phyloP scores from a whole-genome alignment of 2,329 filamentous ascomycete species.

The Exophiala mesophila region DNA sequence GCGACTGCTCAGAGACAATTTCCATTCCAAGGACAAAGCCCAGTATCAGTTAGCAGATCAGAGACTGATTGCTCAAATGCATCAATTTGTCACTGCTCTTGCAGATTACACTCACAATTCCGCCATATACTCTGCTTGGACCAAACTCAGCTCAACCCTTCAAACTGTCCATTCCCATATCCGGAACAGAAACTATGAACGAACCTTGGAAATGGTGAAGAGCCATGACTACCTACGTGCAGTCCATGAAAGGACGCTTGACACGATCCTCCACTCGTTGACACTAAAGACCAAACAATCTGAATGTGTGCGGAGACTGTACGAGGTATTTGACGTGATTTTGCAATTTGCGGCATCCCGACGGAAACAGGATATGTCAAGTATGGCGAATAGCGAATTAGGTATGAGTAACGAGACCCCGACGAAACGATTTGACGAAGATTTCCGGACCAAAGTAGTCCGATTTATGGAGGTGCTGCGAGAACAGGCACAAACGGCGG shows the following conservation, averaged over 20 bases:
- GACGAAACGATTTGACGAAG: slow-evolving; percentile 54
- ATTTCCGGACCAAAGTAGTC: slow-evolving; percentile 66
- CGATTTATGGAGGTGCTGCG: slow-evolving; percentile 70
- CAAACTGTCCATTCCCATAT: slow-evolving; percentile 58
- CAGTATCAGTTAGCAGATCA: slow-evolving; percentile 34
- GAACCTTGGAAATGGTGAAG: slow-evolving; percentile 46
- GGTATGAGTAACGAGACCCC: slow-evolving; percentile 33
- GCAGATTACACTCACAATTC: slow-evolving; percentile 75
- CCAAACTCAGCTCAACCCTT: slow-evolving; percentile 62
- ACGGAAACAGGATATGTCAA: slow-evolving; percentile 33
- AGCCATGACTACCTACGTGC: slow-evolving; percentile 64
- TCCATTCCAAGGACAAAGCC: slow-evolving; percentile 9
- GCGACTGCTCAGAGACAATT: slow-evolving; percentile 25
- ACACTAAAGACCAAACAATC: slow-evolving; percentile 71
- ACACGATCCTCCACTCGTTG: slow-evolving; percentile 68
- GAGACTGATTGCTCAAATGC: slow-evolving; percentile 69
- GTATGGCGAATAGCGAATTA: slow-evolving; percentile 25
- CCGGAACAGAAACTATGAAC: slow-evolving; percentile 40
- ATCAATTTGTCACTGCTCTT: slow-evolving; percentile 70
- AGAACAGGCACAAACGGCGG: slow-evolving; percentile 59
- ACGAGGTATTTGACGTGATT: slow-evolving; percentile 70
- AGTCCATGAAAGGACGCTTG: slow-evolving; percentile 67
- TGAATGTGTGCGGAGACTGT: slow-evolving; percentile 66
- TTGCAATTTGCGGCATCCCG: slow-evolving; percentile 58
- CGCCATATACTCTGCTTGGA: slow-evolving; percentile 70